Evolutionary conservation across 225 moss, liverwort and hornwort genomes (phyloP).

Genomic region (Pleurozium schreberi): DNA sequence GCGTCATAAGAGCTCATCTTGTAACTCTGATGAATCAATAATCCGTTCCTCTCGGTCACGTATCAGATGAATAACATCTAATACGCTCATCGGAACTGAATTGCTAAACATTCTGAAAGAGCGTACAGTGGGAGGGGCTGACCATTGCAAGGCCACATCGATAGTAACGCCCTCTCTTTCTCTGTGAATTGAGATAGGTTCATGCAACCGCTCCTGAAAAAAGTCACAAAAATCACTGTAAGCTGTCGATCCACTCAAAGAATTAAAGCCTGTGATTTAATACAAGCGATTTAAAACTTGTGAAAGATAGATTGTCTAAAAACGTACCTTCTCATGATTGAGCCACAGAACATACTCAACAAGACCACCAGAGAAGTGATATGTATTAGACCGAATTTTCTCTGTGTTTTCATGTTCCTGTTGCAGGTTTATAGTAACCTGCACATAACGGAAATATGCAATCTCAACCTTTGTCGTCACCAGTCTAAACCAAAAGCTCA

Average conservation of each 20-base stretch:
- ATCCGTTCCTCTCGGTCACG: neutral
- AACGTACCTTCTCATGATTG: conserved; percentile 65
- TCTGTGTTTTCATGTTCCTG: conserved; percentile 41
- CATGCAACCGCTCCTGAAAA: conserved; percentile 68
- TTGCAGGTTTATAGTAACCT: conserved; percentile 75
- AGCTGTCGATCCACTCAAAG: neutral
- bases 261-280: neutral
- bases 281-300: neutral
- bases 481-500: neutral
- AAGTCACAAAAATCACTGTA: neutral
- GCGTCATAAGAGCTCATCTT: neutral
- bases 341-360: conserved; percentile 91
- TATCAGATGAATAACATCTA: neutral
- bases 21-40: neutral
- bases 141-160: conserved; percentile 96
- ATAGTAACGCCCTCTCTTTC: conserved; percentile 77
- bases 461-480: neutral
- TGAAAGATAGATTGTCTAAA: neutral
- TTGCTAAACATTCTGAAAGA: neutral
- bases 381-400: conserved; percentile 38
- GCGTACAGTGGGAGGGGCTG: neutral
- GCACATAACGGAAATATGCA: neutral
- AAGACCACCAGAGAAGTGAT: conserved; percentile 91
- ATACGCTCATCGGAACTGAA: neutral
- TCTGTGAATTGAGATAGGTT: conserved; percentile 78